Evolutionary conservation across 2,329 filamentous ascomycete genomes (phyloP).

Genomic region (Colletotrichum agaves): DNA sequence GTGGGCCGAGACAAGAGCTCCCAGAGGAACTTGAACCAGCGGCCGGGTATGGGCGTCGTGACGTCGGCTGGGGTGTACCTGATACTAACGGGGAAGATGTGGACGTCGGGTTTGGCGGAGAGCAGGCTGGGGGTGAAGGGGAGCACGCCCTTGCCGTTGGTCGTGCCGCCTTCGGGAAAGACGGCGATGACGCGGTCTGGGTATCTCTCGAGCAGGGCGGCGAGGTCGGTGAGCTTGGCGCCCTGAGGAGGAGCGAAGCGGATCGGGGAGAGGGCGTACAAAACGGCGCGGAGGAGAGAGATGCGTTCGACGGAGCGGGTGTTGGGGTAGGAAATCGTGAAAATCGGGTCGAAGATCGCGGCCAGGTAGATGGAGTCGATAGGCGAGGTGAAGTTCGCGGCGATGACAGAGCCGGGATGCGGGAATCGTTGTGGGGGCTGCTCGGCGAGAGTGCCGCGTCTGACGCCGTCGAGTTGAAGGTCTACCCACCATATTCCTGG

Average conservation of each 20-base stretch:
- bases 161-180: constrained; percentile 94
- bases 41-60: constrained; percentile 86
- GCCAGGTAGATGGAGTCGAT: constrained; percentile 94
- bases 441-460: constrained; percentile 85
- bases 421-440: constrained; percentile 81
- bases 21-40: constrained; percentile 82
- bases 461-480: constrained; percentile 96
- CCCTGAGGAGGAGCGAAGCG: constrained; percentile 56
- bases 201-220: constrained; percentile 71
- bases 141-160: constrained; percentile 90
- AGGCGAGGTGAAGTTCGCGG: constrained; percentile 90
- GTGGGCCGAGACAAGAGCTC: constrained; percentile 84
- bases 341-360: constrained; percentile 95
- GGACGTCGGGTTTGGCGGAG: constrained; percentile 71
- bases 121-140: constrained; percentile 84
- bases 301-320: constrained; percentile 80
- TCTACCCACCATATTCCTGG: constrained; percentile 99
- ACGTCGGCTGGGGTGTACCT: constrained; percentile 90
- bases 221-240: constrained; percentile 67
- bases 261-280: constrained; percentile 75
- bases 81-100: constrained; percentile 90
- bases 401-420: constrained; percentile 82
- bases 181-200: constrained; percentile 83
- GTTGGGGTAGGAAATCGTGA: constrained; percentile 84
- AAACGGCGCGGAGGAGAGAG: constrained; percentile 79